Percentiles rank a stretch among this genome's conserved stretches.
Evolutionary conservation across 192 early-diverging fungal genomes (phyloP).

Genomic region (Umbelopsis ramanniana): DNA sequence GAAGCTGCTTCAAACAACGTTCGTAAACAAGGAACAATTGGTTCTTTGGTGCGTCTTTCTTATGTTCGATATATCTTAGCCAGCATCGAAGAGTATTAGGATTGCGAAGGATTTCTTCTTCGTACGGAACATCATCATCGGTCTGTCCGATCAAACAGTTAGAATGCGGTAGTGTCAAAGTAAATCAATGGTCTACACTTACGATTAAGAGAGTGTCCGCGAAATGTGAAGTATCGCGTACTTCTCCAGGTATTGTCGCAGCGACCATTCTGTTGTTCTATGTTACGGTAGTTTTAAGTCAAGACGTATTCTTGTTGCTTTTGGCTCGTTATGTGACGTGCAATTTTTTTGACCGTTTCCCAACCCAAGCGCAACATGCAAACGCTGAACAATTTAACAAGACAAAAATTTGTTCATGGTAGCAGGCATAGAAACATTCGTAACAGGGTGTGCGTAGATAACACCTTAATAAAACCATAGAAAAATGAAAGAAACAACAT

Average conservation of each 20-base stretch:
- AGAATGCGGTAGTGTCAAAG: not conserved
- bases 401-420: not conserved
- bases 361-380: not conserved
- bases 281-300: not conserved
- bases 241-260: not conserved
- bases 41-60: slow-evolving; percentile 52
- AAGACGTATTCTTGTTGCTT: not conserved
- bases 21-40: slow-evolving; percentile 77
- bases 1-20: slow-evolving; percentile 84
- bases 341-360: not conserved
- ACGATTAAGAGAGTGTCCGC: not conserved
- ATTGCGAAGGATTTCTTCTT: slow-evolving; percentile 69
- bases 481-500: not conserved
- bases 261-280: not conserved
- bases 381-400: too few relatives aligned
- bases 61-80: slow-evolving; percentile 92
- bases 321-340: slow-evolving; percentile 6
- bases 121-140: slow-evolving; percentile 67
- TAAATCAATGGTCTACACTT: not conserved
- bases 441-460: not conserved
- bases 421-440: not conserved
- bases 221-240: slow-evolving; percentile 11
- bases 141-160: slow-evolving; percentile 34
- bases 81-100: slow-evolving; percentile 79
- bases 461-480: not conserved